A percentile compares a stretch with the other conserved stretches of the same genome.
phyloP scores from a whole-genome alignment of 1,139 yeast species.

The Lodderomyces metapsilosis region DNA sequence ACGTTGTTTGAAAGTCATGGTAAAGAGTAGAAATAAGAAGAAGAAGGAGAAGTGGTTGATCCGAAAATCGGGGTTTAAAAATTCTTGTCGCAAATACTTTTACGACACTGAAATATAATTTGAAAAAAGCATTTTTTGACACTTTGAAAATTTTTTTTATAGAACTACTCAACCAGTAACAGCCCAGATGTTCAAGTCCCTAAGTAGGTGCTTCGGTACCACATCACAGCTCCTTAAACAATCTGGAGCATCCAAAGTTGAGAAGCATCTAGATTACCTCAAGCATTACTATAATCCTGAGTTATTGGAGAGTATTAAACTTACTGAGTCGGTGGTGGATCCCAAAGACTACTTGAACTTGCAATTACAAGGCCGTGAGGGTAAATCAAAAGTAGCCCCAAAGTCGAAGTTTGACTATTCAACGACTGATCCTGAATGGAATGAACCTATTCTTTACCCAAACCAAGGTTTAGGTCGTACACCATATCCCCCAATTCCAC shows the following conservation, averaged over 20 bases:
- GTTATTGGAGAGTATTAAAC: constrained; percentile 72
- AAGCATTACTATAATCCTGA: constrained; percentile 74
- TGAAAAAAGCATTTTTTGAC: no score
- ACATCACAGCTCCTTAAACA: not conserved
- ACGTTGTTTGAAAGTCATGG: not conserved
- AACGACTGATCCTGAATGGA: constrained; percentile 43
- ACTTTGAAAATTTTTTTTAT: not conserved
- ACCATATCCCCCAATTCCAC: constrained; percentile 46
- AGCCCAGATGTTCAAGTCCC: constrained; percentile 1
- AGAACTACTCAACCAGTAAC: no score
- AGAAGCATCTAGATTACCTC: constrained; percentile 57
- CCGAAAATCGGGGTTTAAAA: no score
- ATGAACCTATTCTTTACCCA: constrained; percentile 47
- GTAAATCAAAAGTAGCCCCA: constrained; percentile 35
- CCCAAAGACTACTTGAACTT: constrained; percentile 53
- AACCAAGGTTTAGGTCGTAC: constrained; percentile 40
- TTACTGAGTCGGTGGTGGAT: constrained; percentile 72
- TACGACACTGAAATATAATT: no score
- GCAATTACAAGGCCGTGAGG: constrained; percentile 31
- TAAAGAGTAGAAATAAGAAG: not conserved
- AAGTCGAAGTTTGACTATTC: constrained; percentile 30
- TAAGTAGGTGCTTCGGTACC: constrained; percentile 2
- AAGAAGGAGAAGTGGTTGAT: not conserved
- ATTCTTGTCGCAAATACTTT: no score
- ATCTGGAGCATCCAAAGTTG: constrained; percentile 9